phyloP scores from a whole-genome alignment of 2,329 filamentous ascomycete genomes.

The Trichoderma koningiopsis region DNA sequence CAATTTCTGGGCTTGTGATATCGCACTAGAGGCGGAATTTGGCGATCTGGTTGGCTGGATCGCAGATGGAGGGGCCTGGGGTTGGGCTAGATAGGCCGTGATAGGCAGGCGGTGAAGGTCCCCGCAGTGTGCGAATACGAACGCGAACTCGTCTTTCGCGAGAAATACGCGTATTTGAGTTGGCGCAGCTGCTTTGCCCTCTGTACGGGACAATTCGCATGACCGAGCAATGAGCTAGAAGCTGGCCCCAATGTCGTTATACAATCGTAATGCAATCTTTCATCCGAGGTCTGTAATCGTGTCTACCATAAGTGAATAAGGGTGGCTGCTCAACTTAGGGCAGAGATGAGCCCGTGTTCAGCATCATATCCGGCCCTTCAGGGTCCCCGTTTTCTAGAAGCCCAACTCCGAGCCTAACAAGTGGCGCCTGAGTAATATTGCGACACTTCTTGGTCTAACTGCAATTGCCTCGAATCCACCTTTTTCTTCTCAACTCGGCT shows the following conservation, averaged over 20 bases:
- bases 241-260: not conserved
- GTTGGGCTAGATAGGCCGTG: constrained; percentile 26
- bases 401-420: not conserved
- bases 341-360: not conserved
- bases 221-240: not conserved
- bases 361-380: not conserved
- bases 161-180: not conserved
- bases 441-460: not conserved
- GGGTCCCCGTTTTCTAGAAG: constrained; percentile 8
- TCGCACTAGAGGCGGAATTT: constrained; percentile 15
- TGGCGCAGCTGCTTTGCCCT: not conserved
- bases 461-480: not conserved
- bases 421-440: not conserved
- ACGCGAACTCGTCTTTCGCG: constrained; percentile 27
- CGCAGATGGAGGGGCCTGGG: not conserved
- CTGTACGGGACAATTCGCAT: not conserved
- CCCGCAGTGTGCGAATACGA: constrained; percentile 38
- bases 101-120: constrained; percentile 25
- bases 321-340: too few relatives aligned
- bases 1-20: constrained; percentile 25
- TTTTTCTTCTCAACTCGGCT: not conserved
- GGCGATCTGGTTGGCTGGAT: constrained; percentile 19
- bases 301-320: too few relatives aligned
- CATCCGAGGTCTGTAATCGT: not conserved
- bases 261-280: not conserved